Evolutionary conservation across 768 basidiomycete genomes (phyloP).

Genomic region (Trametes sanguinea): DNA sequence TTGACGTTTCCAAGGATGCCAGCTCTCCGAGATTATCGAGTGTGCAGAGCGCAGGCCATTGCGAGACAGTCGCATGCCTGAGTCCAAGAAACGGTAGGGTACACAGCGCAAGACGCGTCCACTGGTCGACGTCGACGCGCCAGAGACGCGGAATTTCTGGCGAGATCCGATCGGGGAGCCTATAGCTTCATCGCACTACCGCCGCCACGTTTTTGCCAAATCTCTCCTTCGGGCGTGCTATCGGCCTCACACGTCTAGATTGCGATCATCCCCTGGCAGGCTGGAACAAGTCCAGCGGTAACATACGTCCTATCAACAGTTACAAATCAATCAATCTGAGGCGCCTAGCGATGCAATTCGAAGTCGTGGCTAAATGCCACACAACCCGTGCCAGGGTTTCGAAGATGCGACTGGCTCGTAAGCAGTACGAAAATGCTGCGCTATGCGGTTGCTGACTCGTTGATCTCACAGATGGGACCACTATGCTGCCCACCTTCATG

Average conservation of each 20-base stretch:
- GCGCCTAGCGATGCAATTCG: slow-evolving; percentile 66
- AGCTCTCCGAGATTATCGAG: background rate
- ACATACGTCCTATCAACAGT: background rate
- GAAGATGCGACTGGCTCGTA: slow-evolving; percentile 82
- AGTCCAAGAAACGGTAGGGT: background rate
- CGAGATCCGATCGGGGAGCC: slow-evolving; percentile 26
- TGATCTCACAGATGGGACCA: slow-evolving; percentile 62
- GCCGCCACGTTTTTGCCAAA: slow-evolving; percentile 11
- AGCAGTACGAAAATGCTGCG: slow-evolving; percentile 30
- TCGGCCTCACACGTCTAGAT: background rate
- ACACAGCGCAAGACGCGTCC: background rate
- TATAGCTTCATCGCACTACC: slow-evolving; percentile 23
- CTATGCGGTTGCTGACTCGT: background rate
- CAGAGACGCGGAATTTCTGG: background rate
- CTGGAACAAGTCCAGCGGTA: background rate
- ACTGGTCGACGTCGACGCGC: slow-evolving; percentile 1
- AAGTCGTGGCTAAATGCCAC: slow-evolving; percentile 76
- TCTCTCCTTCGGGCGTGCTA: background rate
- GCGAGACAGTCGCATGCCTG: slow-evolving; percentile 18
- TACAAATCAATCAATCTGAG: slow-evolving; percentile 1
- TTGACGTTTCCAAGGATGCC: slow-evolving; percentile 3
- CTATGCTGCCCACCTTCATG: slow-evolving; percentile 90
- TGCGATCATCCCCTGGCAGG: too few species aligned
- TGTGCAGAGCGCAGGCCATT: slow-evolving; percentile 6
- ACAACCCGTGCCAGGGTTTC: slow-evolving; percentile 84